Percentiles rank a stretch among this genome's conserved stretches.
Conservation (phyloP, 495 filamentous ascomycete genomes). For the Penicillium lividum region DNA sequence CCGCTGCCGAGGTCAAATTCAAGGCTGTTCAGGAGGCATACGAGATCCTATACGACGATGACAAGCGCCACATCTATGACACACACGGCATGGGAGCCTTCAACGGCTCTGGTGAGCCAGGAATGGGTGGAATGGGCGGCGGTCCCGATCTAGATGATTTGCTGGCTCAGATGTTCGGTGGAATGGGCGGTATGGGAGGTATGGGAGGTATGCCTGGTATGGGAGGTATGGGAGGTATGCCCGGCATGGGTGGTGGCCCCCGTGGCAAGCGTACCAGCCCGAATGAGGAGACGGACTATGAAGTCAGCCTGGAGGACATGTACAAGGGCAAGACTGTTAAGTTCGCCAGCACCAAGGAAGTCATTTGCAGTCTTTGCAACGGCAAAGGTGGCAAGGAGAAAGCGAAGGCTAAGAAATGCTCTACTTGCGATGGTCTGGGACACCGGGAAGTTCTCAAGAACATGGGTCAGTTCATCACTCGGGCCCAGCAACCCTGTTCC, state of each 20-base stretch:
- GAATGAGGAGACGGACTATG: slow-evolving; percentile 87
- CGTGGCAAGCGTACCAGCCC: slow-evolving; percentile 65
- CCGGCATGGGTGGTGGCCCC: slow-evolving; percentile 53
- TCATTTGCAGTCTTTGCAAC: slow-evolving; percentile 84
- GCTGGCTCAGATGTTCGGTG: slow-evolving; percentile 89
- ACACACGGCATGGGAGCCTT: slow-evolving; percentile 96
- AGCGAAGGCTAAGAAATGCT: slow-evolving; percentile 81
- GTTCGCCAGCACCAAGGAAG: slow-evolving; percentile 89
- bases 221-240: slow-evolving; percentile 59
- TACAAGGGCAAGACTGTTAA: slow-evolving; percentile 99
- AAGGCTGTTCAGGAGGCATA: slow-evolving; percentile 91
- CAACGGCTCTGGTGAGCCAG: slow-evolving; percentile 64
- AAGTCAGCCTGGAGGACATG: slow-evolving; percentile 86
- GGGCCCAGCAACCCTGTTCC: slow-evolving; percentile 69
- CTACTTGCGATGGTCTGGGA: slow-evolving; percentile 77
- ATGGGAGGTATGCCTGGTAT: slow-evolving; percentile 55
- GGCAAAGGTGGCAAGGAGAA: slow-evolving; percentile 90
- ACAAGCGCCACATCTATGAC: slow-evolving; percentile 89
- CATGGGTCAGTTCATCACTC: slow-evolving; percentile 80
- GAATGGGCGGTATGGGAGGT: slow-evolving; percentile 54
- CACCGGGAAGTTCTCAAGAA: slow-evolving; percentile 68
- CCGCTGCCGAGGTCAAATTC: slow-evolving; percentile 83
- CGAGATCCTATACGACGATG: slow-evolving; percentile 95
- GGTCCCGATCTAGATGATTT: slow-evolving; percentile 88
- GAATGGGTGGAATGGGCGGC: slow-evolving; percentile 63